Percentiles rank a stretch among this genome's conserved stretches.
These are phyloP conservation scores for Paragyromitra xinjiangensis DNA, from an alignment of 495 filamentous ascomycete species.

Conservation along the genomic window DNA sequence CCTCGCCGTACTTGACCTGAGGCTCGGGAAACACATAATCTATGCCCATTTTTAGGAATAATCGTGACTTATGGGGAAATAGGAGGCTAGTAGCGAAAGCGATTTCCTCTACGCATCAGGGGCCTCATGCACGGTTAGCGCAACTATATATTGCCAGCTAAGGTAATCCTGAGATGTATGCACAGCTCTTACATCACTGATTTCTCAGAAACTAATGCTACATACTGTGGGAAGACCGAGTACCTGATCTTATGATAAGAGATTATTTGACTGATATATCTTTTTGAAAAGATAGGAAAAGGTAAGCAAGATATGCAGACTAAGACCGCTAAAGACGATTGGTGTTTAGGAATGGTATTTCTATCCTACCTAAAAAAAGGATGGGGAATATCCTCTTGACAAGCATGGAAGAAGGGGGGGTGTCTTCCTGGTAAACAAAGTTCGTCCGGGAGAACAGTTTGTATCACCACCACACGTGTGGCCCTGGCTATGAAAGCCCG, in stretches of 20 bases:
- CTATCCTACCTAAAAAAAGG: background rate
- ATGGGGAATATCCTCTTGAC: background rate
- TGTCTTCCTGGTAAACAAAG: background rate
- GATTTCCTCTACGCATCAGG: background rate
- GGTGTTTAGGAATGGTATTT: background rate
- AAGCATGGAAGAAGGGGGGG: background rate
- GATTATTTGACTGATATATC: background rate
- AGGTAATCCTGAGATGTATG: conserved; percentile 12
- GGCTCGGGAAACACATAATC: conserved; percentile 9
- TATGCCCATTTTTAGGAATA: conserved; percentile 2
- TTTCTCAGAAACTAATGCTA: conserved; percentile 1
- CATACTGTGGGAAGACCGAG: conserved; percentile 14
- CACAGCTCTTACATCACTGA: background rate
- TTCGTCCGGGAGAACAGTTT: background rate
- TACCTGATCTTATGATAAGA: conserved; percentile 3
- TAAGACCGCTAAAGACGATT: background rate
- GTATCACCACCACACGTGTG: conserved; percentile 37
- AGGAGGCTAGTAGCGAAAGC: background rate
- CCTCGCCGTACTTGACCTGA: conserved; percentile 2
- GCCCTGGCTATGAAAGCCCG: conserved; percentile 21
- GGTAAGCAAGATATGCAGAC: background rate
- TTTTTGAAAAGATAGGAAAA: background rate
- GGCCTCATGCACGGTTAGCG: conserved; percentile 14
- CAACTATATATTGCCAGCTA: conserved; percentile 9
- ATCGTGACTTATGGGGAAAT: background rate